Evolutionary conservation across 2,329 filamentous ascomycete genomes (phyloP), one percentile per base, ranked within the genome.

Genomic region (Epichloe coenophiala): DNA sequence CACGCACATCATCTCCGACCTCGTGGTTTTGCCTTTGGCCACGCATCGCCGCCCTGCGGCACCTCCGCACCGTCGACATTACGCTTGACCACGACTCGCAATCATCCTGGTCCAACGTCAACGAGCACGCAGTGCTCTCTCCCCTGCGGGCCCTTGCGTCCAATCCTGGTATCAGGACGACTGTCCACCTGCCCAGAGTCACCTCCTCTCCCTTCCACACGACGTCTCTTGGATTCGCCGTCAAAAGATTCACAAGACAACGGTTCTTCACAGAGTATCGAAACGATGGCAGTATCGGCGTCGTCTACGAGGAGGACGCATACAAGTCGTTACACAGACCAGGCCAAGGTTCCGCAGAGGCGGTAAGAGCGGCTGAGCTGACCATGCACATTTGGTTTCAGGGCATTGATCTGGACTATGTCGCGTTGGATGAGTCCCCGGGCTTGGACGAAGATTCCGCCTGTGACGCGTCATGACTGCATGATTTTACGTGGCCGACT

Each of bases 271-370:
- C 52, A 2, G 46, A 53, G 19, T 27, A 41, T 27, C 43, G 52
- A 15, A 44, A 42, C n/a, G 52, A 53, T 44, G 49, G 47, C 9
- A 51, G 37, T 47, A 23, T 49, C 15, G 52, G 52, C 42, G 12
- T 53, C 2, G 43, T 51, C 7, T 53, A 53, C 43, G 52, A 53
- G 37, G 49, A 51, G 42, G 52, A 53, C 35, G 52, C 49, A 6
- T 23, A 39, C 33, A 51, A 47, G 43, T 47, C 44, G 19, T 47
- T 51, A 4, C 46, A 51, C 15, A 12, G 21, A n/a, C 39, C 52
- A 4, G 52, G 49, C 15, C 38, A 17, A 17, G 11, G 27, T 33
- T 33, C 43, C 41, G 47, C 43, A 27, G 52, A 51, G 27, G 36
- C 31, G 13, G 8, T 46, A 17, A 39, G 52, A 19, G 45, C 46